Percentiles rank a stretch among this genome's conserved stretches.
Conservation (phyloP, 2,329 filamentous ascomycete species). For the Hypoxylon sp. region DNA sequence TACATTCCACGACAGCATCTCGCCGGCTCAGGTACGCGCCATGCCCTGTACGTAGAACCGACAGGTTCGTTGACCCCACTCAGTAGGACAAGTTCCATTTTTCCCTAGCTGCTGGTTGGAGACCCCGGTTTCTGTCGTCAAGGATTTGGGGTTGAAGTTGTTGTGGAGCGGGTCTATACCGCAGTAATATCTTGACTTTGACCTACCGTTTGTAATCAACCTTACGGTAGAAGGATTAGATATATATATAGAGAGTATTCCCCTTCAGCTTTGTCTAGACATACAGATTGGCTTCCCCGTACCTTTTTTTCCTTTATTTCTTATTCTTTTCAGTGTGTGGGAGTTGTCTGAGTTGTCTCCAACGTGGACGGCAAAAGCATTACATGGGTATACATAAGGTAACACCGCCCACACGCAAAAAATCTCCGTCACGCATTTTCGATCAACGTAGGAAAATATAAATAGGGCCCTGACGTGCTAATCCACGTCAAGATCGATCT, state of each 20-base stretch:
- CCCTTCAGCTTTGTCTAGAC: neutral
- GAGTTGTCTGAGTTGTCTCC: slow-evolving; percentile 9
- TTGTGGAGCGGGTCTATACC: slow-evolving; percentile 29
- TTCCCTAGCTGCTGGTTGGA: slow-evolving; percentile 25
- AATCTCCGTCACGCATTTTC: slow-evolving; percentile 6
- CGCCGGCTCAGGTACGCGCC: slow-evolving; percentile 36
- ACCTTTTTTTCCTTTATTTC: neutral
- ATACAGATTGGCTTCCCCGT: neutral
- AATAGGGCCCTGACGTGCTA: slow-evolving; percentile 16
- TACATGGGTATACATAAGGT: slow-evolving; percentile 2
- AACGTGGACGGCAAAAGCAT: slow-evolving; percentile 1
- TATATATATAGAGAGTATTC: slow-evolving; percentile 32
- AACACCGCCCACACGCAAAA: slow-evolving; percentile 7
- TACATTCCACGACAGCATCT: slow-evolving; percentile 27
- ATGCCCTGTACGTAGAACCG: slow-evolving; percentile 38
- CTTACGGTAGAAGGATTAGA: slow-evolving; percentile 3
- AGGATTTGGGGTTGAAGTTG: slow-evolving; percentile 15
- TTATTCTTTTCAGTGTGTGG: neutral
- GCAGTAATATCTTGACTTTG: slow-evolving; percentile 9
- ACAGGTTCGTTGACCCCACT: slow-evolving; percentile 17
- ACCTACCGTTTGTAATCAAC: slow-evolving; percentile 19
- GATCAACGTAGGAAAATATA: slow-evolving; percentile 28
- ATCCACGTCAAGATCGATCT: slow-evolving; percentile 26
- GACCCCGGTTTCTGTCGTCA: slow-evolving; percentile 20
- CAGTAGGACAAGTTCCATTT: slow-evolving; percentile 24